Percentiles rank a stretch among this genome's conserved stretches.
These are phyloP conservation scores for Marsdenia floribunda DNA, from an alignment of 257 asterid genomes.

Conservation along the genomic window DNA sequence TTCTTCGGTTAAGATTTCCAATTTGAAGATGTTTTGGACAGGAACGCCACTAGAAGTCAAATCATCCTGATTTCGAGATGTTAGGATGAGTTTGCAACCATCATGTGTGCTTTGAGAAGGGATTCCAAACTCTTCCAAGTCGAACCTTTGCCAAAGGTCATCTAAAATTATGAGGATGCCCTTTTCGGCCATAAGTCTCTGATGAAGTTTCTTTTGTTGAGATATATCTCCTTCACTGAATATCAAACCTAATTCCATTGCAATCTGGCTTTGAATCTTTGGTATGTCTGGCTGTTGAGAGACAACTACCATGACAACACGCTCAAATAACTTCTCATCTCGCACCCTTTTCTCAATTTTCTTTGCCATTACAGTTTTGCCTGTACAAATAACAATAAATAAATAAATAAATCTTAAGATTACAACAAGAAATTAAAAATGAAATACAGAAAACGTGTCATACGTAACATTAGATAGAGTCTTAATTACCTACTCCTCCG, in stretches of 20 bases:
- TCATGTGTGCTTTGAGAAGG: background rate
- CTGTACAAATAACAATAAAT: background rate
- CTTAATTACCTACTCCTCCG: no score
- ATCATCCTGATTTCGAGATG: background rate
- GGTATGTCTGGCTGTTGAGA: background rate
- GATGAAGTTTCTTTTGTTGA: background rate
- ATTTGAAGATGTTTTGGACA: background rate
- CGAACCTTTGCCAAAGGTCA: conserved; percentile 24
- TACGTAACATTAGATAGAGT: no score
- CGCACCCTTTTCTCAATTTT: background rate
- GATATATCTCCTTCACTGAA: rapidly evolving
- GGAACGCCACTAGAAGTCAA: background rate
- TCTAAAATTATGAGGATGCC: conserved; percentile 20
- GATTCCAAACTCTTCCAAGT: conserved; percentile 17
- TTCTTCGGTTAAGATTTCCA: background rate
- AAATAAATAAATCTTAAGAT: no score
- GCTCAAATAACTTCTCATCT: background rate
- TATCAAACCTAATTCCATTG: background rate
- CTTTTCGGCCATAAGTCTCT: background rate
- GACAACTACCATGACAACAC: background rate
- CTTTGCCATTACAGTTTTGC: conserved; percentile 17
- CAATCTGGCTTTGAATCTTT: background rate
- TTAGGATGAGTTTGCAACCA: conserved; percentile 18
- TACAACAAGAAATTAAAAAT: no score
- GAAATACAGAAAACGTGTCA: no score